These are phyloP conservation scores for Hibiscus tridactylites DNA, from an alignment of 345 rosid species.

Conservation along the genomic window DNA sequence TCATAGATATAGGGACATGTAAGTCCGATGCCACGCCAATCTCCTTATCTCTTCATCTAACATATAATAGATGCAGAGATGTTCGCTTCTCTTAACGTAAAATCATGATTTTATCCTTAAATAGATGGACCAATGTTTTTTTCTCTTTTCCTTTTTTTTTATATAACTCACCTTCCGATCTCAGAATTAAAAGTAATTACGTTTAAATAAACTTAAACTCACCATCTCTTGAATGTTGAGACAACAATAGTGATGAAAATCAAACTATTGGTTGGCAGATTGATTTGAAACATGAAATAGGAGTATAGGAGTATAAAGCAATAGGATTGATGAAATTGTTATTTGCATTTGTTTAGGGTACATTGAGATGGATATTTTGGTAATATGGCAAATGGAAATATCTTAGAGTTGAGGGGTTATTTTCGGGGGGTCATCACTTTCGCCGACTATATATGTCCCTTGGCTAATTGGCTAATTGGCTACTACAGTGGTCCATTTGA, in stretches of 20 bases:
- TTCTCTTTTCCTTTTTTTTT: no score
- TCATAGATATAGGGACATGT: conserved; percentile 20
- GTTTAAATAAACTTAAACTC: no score
- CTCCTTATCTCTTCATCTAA: conserved; percentile 25
- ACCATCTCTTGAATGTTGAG: no score
- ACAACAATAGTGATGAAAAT: no score
- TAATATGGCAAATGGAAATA: neutral
- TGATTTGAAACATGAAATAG: no score
- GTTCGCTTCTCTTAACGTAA: no score
- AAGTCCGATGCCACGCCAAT: conserved; percentile 36
- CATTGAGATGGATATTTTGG: neutral
- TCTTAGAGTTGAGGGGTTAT: neutral
- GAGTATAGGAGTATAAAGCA: neutral
- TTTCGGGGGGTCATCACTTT: conserved; percentile 3
- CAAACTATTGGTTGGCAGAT: no score
- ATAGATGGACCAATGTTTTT: neutral
- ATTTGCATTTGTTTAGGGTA: neutral
- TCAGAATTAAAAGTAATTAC: neutral
- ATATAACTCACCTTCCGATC: no score
- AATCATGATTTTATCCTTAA: no score
- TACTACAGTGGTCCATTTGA: neutral
- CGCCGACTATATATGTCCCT: neutral
- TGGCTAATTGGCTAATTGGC: neutral
- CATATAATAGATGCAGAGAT: no score
- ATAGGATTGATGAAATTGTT: neutral